Base-by-base conservation (phyloP, 345 rosid species). In the Lepidium didymum region DNA sequence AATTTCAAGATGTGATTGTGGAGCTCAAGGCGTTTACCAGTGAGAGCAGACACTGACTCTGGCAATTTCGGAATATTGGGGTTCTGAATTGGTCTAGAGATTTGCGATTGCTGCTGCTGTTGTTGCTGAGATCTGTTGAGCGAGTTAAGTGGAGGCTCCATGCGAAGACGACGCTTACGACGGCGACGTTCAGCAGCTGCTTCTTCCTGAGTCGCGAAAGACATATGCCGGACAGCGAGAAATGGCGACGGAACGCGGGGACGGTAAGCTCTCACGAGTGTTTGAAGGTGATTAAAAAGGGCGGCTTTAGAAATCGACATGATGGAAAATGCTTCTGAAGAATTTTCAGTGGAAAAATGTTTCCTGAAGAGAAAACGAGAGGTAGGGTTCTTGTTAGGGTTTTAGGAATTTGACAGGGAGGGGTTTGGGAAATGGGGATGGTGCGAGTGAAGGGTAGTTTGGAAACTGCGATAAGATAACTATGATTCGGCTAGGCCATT, bases 131-230 rank as follows among this genome's bases (percentile, higher is more conserved):
- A 27, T 19, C 93, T 91, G 68, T 81, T 64, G 66, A 83, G 79
- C 10, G 93, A 81, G 19, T 87, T 81, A 31, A 85, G 80, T 0
- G 98, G 96, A 2, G 97, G 97, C 60, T 90, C 91, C 74, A 90
- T 82, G 50, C 93, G 96, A 51, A 81, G 87, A 33, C 87, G 92
- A 60, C 96, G 90, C 77, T 88, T 90, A 56, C 97, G 86, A 23
- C 90, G 96, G 31, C 97, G 96, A 44, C 96, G 93, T 34, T 88
- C 97, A 0, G 97, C 94, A 0, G 91, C 94, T 7, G 98, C 98
- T 54, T 93, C 98, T 75, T 93, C 96, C 0, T 87, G 86, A 14
- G 91, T 77, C 16, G 87, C 73, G 82, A 82, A 92, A 21, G 98
- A 86, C 76, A 88, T 78, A 76, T 37, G 56, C 3, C 95, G 91